Evolutionary conservation across 2,329 filamentous ascomycete species (phyloP).

Genomic region (Triangularia verruculosa): DNA sequence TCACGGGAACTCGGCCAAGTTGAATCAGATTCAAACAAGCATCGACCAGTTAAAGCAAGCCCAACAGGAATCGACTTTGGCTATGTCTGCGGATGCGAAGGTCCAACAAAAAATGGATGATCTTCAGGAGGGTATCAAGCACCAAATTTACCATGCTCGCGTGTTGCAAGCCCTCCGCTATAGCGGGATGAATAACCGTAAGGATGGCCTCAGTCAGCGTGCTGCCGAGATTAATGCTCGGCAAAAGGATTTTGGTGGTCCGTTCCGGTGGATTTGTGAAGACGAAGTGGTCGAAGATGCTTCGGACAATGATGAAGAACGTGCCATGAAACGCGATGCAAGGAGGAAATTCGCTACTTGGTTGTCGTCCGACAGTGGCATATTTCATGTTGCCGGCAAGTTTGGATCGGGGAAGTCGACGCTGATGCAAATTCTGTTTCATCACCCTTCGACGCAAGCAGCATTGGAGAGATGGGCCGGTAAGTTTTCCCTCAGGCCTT

Average conservation of each 20-base stretch:
- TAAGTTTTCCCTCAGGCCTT: background rate
- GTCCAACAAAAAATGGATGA: background rate
- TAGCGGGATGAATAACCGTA: background rate
- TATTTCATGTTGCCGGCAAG: slow-evolving; percentile 2
- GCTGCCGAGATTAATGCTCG: background rate
- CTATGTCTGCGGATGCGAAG: no score
- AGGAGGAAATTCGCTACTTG: background rate
- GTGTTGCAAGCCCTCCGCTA: background rate
- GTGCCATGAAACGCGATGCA: background rate
- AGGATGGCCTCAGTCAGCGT: background rate
- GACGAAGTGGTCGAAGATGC: background rate
- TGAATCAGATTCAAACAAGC: background rate
- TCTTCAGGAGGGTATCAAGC: background rate
- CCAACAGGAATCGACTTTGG: background rate
- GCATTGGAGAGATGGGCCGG: background rate
- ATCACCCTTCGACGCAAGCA: background rate
- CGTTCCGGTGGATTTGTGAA: slow-evolving; percentile 1
- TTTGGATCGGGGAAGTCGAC: slow-evolving; percentile 1
- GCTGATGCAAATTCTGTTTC: background rate
- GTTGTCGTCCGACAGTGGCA: background rate
- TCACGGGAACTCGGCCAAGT: background rate
- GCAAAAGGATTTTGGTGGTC: background rate
- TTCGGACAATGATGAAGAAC: background rate
- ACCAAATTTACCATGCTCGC: background rate
- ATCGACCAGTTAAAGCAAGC: background rate